These are phyloP conservation scores for Paramecium sexaurelia DNA, from an alignment of 73 alveolate species.

Conservation along the genomic window DNA sequence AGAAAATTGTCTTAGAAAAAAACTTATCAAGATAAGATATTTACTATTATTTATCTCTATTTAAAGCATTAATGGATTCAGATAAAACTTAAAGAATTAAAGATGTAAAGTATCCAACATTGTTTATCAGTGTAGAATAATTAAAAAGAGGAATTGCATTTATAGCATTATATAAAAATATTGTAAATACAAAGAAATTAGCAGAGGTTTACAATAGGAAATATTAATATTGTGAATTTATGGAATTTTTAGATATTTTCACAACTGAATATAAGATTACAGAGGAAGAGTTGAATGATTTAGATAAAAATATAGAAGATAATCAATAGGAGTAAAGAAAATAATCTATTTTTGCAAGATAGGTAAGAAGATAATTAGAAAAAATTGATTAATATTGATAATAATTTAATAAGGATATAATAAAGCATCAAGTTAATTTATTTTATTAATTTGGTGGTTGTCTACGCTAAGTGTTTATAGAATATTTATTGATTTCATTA, in stretches of 20 bases:
- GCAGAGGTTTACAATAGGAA: background rate
- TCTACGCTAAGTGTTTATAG: background rate
- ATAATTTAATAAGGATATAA: too few relatives aligned
- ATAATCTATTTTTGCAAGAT: background rate
- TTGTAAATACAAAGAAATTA: slow-evolving; percentile 24
- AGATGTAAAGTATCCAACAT: slow-evolving; percentile 36
- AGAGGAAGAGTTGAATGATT: slow-evolving; percentile 9
- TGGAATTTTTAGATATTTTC: slow-evolving; percentile 52
- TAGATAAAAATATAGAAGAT: background rate
- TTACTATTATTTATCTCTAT: background rate
- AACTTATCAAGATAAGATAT: slow-evolving; percentile 31
- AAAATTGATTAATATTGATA: background rate
- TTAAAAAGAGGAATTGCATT: slow-evolving; percentile 13
- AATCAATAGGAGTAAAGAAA: background rate
- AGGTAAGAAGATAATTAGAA: background rate
- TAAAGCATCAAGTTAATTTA: background rate
- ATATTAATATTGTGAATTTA: slow-evolving; percentile 11
- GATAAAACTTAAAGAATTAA: background rate
- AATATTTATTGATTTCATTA: background rate
- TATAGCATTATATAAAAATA: slow-evolving; percentile 56
- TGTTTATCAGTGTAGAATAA: background rate
- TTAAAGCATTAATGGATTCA: slow-evolving; percentile 51
- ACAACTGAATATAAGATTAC: slow-evolving; percentile 12
- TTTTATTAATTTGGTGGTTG: background rate
- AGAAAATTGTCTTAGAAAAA: slow-evolving; percentile 7